Percentiles rank a stretch among this genome's conserved stretches.
Evolutionary conservation across 257 asterid genomes (phyloP).

Genomic region (Linaria vulgaris): DNA sequence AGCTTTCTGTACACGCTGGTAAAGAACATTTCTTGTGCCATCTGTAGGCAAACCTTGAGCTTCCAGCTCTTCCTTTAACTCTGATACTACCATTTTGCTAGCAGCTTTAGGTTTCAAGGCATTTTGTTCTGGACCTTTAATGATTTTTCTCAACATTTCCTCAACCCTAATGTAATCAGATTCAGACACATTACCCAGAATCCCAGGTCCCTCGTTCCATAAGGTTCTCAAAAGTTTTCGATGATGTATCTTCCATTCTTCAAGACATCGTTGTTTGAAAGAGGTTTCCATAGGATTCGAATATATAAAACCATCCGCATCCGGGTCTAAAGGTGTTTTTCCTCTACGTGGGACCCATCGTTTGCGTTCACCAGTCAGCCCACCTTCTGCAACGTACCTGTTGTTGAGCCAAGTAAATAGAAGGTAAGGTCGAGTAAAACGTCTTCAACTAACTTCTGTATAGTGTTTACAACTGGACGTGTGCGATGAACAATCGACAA

Average conservation of each 20-base stretch:
- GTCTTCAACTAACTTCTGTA: constrained; percentile 12
- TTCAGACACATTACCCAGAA: constrained; percentile 77
- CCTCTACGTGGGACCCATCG: constrained; percentile 99
- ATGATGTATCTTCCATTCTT: constrained; percentile 78
- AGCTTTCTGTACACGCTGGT: constrained; percentile 99
- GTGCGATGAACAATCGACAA: not conserved
- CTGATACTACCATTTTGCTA: constrained; percentile 92
- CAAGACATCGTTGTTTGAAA: constrained; percentile 93
- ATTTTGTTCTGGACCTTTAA: constrained; percentile 85
- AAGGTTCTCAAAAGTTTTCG: constrained; percentile 79
- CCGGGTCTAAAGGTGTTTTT: constrained; percentile 96
- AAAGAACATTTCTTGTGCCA: constrained; percentile 96
- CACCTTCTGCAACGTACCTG: constrained; percentile 97
- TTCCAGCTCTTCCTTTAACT: constrained; percentile 93
- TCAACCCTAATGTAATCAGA: constrained; percentile 75
- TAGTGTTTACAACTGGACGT: constrained; percentile 10
- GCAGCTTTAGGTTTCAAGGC: constrained; percentile 96
- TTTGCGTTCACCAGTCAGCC: constrained; percentile 96
- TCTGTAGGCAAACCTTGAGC: constrained; percentile 96
- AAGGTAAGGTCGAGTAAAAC: constrained; percentile 13
- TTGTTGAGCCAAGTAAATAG: constrained; percentile 35
- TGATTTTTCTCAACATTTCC: constrained; percentile 89
- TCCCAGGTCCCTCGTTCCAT: constrained; percentile 82
- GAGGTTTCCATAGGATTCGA: constrained; percentile 93
- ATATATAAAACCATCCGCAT: constrained; percentile 84